Percentiles rank a stretch among this genome's conserved stretches.
Conservation (phyloP, 2,329 filamentous ascomycete species). For the Xylariaceae sp. region DNA sequence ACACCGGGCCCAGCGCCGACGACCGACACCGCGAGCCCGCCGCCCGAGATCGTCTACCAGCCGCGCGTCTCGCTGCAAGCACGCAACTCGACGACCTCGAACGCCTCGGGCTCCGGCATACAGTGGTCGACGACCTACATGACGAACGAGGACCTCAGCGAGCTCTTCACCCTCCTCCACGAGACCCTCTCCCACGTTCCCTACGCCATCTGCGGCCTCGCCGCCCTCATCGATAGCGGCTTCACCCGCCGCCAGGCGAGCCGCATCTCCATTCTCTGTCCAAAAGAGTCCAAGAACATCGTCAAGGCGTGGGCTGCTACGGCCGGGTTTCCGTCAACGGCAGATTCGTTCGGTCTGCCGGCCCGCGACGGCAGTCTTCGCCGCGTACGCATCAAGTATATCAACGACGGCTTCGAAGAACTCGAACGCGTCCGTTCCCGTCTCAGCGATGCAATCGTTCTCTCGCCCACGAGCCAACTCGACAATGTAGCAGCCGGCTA, state of each 20-base stretch:
- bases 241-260: constrained; percentile 29
- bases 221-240: constrained; percentile 43
- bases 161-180: constrained; percentile 39
- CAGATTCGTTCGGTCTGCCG: constrained; percentile 41
- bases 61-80: not conserved
- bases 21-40: not conserved
- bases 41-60: not conserved
- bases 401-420: constrained; percentile 30
- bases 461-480: constrained; percentile 25
- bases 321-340: constrained; percentile 33
- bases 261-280: constrained; percentile 40
- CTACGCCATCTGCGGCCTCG: constrained; percentile 44
- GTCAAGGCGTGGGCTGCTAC: constrained; percentile 39
- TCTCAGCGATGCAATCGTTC: constrained; percentile 19
- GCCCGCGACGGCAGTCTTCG: constrained; percentile 33
- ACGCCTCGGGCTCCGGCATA: not conserved
- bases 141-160: constrained; percentile 29
- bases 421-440: constrained; percentile 23
- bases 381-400: constrained; percentile 36
- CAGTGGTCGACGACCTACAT: constrained; percentile 26
- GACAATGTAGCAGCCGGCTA: constrained; percentile 28
- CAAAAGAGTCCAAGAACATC: constrained; percentile 32
- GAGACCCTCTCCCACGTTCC: constrained; percentile 38
- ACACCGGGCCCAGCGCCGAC: not conserved
- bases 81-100: not conserved